Base-by-base conservation (phyloP, 1,284 basidiomycete genomes). In the Schizopora paradoxa region DNA sequence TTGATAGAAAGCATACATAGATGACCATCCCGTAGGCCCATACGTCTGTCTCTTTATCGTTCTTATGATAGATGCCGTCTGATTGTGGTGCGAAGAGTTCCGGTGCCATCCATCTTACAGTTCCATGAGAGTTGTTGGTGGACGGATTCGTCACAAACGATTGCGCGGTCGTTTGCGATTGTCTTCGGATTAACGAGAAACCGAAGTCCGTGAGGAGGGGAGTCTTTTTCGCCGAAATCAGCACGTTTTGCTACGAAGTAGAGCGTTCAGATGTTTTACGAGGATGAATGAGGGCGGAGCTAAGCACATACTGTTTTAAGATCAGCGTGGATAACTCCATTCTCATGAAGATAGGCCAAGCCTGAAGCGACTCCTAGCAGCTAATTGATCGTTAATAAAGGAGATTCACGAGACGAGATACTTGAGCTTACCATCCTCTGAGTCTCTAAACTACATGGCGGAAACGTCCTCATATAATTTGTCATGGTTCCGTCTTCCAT, bases 11-110 rank as follows among this genome's bases (percentile, higher is more conserved):
- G 27, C 46, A 22, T 14, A 47, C 46, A 27, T 27, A 43, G 7
- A 37, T 18, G 18, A 41, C 43, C 46, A 47, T 47, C 8, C 40
- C 39, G 40, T 42, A 47, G 16, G 46, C 39, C 46, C 46, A 47
- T 3, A 47, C 46, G 19, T 47, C 46, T 11, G 40, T 22, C 28
- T 42, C 18, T 26, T 42, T 36, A 6, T 39, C 34, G 31, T 42
- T 25, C n/a, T n/a, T n/a, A n/a, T n/a, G n/a, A n/a, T n/a, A n/a
- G n/a, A n/a, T n/a, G n/a, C n/a, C n/a, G n/a, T n/a, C n/a, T 2
- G 22, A 10, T 8, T 16, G 33, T 5, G 40, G 4, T 4, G 43
- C 26, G 10, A 26, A 27, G 18, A 51, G 47, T 16, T 47, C 46
- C 10, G 16, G 26, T 18, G 46, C 39, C 27, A 47, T 34, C 23